A percentile compares a stretch with the other conserved stretches of the same genome.
phyloP scores from a whole-genome alignment of 1,284 basidiomycete genomes.

The Athelia psychrophila region DNA sequence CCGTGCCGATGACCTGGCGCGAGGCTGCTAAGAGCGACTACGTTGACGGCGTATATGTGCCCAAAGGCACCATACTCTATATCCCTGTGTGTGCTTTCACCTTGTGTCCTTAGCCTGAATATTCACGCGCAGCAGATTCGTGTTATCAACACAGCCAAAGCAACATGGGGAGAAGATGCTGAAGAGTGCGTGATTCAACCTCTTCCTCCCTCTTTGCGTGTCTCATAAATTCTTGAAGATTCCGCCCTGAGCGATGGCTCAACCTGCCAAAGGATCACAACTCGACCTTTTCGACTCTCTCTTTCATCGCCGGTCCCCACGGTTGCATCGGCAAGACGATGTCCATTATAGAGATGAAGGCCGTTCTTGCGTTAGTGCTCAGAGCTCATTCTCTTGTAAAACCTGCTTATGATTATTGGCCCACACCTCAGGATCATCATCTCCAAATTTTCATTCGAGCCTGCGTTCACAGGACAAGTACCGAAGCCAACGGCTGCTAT shows the following conservation, averaged over 20 bases:
- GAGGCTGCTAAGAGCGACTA: slow-evolving; percentile 16
- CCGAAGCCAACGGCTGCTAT: slow-evolving; percentile 22
- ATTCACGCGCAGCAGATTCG: slow-evolving; percentile 15
- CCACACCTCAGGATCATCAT: slow-evolving; percentile 9
- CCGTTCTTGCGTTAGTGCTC: slow-evolving; percentile 17
- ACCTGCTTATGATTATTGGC: neutral
- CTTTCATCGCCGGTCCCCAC: slow-evolving; percentile 23
- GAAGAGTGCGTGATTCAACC: slow-evolving; percentile 7
- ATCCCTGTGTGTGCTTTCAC: slow-evolving; percentile 17
- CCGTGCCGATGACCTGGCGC: slow-evolving; percentile 23
- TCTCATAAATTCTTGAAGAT: slow-evolving; percentile 3
- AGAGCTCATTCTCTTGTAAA: neutral
- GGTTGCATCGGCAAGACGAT: slow-evolving; percentile 25
- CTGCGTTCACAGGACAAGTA: slow-evolving; percentile 18
- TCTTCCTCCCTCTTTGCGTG: neutral
- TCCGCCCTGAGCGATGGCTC: slow-evolving; percentile 19
- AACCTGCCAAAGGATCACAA: slow-evolving; percentile 13
- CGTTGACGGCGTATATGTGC: slow-evolving; percentile 21
- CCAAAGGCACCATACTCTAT: slow-evolving; percentile 23
- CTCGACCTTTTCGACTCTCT: slow-evolving; percentile 11
- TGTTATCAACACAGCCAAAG: slow-evolving; percentile 19
- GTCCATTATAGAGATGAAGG: slow-evolving; percentile 28
- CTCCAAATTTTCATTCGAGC: slow-evolving; percentile 20
- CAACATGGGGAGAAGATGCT: slow-evolving; percentile 19
- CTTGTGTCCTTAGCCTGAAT: neutral